Base-by-base conservation (phyloP, 176 grass and related monocot species). In the Bromus sterilis region DNA sequence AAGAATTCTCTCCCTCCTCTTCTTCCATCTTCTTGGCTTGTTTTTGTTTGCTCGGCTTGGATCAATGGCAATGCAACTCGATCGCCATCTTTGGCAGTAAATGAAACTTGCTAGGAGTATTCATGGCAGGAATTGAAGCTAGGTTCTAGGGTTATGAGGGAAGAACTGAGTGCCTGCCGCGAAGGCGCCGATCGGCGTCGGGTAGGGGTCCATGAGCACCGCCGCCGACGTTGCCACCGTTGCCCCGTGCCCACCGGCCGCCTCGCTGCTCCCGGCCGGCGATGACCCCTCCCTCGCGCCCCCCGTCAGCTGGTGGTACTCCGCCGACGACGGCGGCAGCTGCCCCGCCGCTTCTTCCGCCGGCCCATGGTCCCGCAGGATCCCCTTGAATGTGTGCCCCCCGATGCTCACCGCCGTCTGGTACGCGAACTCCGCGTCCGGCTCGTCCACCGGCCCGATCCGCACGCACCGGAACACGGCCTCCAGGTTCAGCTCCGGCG, bases 141-240 rank as follows among this genome's bases (percentile, higher is more conserved):
- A 93, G 57, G 92, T 92, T 90, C 92, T 91, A 53, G 92, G 87
- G 65, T 98, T 94, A 91, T 98, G 92, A 82, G 95, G 92, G 86
- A 94, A 98, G 92, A 94, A 98, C 86, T 93, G 95, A n/a, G 95
- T 94, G 67, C 90, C 92, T 88, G 92, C 86, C 58, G 93, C 91
- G 90, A 98, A 98, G 41, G 92, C 92, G 20, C 92, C 87, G 59
- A 98, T 87, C 6, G 95, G 95, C 80, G 95, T 91, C 84, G 95
- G 95, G 78, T 98, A 98, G 77, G 92, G 92, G 66, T 98, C 95
- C 90, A 98, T 85, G 4, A 94, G 80, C 64, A 92, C 84, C 29
- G 91, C 86, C 2, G 94, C 74, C 6, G 95, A 86, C 15, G 90
- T 83, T 2, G 76, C 78, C 34, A 29, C 77, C 64, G 10, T 72